A percentile compares a stretch with the other conserved stretches of the same genome.
Conservation (phyloP, 2,329 filamentous ascomycete species). For the Aphanocladium album region DNA sequence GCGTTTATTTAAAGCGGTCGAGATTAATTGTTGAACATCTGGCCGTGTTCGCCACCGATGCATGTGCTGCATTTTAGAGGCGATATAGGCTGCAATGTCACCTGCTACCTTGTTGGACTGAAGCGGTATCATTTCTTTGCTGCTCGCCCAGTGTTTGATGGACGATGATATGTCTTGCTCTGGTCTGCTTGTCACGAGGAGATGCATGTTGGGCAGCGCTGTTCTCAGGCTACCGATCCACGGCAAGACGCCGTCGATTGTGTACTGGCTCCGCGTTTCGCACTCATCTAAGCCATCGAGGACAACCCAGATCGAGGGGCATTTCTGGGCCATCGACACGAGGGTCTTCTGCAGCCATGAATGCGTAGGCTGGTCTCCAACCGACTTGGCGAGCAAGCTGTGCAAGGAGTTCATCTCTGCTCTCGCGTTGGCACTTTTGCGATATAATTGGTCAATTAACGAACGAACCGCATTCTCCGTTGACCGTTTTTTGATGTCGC, state of each 20-base stretch:
- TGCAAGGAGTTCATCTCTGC: neutral
- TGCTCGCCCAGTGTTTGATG: neutral
- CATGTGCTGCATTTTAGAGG: neutral
- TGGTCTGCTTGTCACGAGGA: conserved; percentile 8
- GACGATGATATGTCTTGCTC: conserved; percentile 4
- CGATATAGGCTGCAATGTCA: neutral
- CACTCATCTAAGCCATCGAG: conserved; percentile 5
- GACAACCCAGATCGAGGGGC: neutral
- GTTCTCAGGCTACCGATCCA: neutral
- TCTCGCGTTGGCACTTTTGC: neutral
- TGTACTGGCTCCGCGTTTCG: neutral
- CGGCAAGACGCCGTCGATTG: neutral
- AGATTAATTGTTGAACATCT: neutral
- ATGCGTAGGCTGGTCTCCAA: neutral
- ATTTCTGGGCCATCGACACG: neutral
- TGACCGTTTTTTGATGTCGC: neutral
- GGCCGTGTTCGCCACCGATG: neutral
- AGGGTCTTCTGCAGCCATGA: neutral
- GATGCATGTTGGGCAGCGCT: neutral
- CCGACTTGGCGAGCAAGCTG: neutral
- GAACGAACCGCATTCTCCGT: conserved; percentile 3
- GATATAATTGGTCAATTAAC: conserved; percentile 2
- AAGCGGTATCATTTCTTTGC: neutral
- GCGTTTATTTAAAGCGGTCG: neutral
- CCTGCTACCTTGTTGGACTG: neutral